Evolutionary conservation across 768 basidiomycete genomes (phyloP).

Genomic region (Kwoniella bestiolae): DNA sequence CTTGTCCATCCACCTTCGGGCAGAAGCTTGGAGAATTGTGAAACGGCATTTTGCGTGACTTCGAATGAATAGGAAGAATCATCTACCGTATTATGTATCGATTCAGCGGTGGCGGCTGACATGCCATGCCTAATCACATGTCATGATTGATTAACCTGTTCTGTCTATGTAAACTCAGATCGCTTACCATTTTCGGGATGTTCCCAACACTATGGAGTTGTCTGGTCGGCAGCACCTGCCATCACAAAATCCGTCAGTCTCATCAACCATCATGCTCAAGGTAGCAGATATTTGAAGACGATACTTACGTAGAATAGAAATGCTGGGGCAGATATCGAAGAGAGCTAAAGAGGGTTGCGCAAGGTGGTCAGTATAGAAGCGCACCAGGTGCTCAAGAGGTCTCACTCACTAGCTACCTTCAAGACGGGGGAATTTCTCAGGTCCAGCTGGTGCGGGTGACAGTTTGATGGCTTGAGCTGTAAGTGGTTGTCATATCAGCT

Average conservation of each 20-base stretch:
- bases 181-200: slow-evolving; percentile 37
- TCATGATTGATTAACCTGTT: neutral
- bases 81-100: slow-evolving; percentile 37
- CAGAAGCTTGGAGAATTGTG: slow-evolving; percentile 28
- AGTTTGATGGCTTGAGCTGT: slow-evolving; percentile 43
- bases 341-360: slow-evolving; percentile 22
- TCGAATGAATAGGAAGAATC: slow-evolving; percentile 29
- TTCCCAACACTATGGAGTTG: slow-evolving; percentile 39
- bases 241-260: slow-evolving; percentile 8
- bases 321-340: slow-evolving; percentile 36
- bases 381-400: neutral
- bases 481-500: neutral
- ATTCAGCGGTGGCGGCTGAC: slow-evolving; percentile 15
- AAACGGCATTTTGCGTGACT: slow-evolving; percentile 30
- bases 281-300: neutral
- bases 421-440: slow-evolving; percentile 33
- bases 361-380: neutral
- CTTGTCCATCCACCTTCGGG: slow-evolving; percentile 31
- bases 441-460: slow-evolving; percentile 35
- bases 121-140: slow-evolving; percentile 32
- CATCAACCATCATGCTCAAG: neutral
- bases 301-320: slow-evolving; percentile 45
- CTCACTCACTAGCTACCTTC: slow-evolving; percentile 34
- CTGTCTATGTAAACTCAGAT: neutral
- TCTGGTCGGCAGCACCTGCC: slow-evolving; percentile 33